phyloP scores from a whole-genome alignment of 73 alveolate genomes.

The Paramecium octaurelia region DNA sequence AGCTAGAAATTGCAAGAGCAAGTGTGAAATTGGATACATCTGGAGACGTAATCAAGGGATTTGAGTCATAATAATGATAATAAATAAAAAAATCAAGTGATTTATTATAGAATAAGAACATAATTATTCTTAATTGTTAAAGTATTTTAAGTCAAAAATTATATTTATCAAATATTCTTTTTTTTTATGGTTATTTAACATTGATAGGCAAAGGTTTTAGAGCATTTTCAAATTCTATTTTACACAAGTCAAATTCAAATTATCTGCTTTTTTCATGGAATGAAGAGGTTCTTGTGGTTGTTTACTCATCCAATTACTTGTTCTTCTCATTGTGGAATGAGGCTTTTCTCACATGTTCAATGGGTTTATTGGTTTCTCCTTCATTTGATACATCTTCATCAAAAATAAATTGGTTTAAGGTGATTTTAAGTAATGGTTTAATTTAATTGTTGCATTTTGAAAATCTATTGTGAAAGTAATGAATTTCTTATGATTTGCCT shows the following conservation, averaged over 20 bases:
- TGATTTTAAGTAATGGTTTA: background rate
- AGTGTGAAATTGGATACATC: background rate
- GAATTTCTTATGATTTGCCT: conserved; percentile 12
- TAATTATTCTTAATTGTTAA: background rate
- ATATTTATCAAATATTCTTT: background rate
- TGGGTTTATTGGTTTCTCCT: background rate
- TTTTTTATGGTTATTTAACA: background rate
- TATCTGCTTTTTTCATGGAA: background rate
- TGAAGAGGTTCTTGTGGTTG: background rate
- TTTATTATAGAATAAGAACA: background rate
- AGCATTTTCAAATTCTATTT: background rate
- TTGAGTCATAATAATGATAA: background rate
- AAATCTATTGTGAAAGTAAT: background rate
- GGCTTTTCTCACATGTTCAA: background rate
- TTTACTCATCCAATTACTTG: background rate
- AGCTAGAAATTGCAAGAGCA: conserved; percentile 10
- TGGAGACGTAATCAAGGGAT: background rate
- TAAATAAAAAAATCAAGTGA: too few species aligned
- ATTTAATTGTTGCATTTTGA: background rate
- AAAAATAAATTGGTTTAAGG: background rate
- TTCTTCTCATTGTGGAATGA: background rate
- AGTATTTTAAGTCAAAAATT: background rate
- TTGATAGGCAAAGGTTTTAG: background rate
- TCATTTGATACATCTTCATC: conserved; percentile 22
- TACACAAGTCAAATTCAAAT: background rate